Evolutionary conservation across 495 filamentous ascomycete species (phyloP).

Genomic region (Thozetella sp.): DNA sequence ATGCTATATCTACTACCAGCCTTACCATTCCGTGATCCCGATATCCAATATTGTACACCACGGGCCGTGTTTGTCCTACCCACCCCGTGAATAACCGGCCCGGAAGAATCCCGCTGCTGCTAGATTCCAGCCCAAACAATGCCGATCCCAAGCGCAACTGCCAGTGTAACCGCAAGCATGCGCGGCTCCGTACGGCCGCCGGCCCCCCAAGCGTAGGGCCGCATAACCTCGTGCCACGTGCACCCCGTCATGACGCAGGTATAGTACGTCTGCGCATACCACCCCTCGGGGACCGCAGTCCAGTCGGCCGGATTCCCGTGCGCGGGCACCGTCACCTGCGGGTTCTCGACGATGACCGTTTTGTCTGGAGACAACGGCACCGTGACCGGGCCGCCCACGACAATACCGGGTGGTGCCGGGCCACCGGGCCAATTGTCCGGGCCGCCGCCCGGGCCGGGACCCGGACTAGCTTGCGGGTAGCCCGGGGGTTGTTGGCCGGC

Average conservation of each 20-base stretch:
- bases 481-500: neutral
- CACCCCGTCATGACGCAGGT: constrained; percentile 1
- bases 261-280: constrained; percentile 7
- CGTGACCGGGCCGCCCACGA: constrained; percentile 5
- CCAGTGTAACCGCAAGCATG: neutral
- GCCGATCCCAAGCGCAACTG: too few relatives aligned
- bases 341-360: constrained; percentile 9
- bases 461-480: neutral
- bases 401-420: neutral
- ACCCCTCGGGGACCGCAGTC: constrained; percentile 3
- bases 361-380: constrained; percentile 4
- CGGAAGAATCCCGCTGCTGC: too few relatives aligned
- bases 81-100: too few relatives aligned
- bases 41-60: too few relatives aligned
- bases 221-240: constrained; percentile 3
- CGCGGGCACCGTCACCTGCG: neutral
- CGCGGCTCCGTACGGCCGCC: neutral
- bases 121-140: neutral
- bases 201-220: neutral
- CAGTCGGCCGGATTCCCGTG: neutral
- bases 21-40: too few relatives aligned
- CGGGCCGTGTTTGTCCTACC: too few relatives aligned
- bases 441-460: neutral
- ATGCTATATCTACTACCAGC: too few relatives aligned
- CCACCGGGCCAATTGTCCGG: neutral